A percentile compares a stretch with the other conserved stretches of the same genome.
Conservation (phyloP, 345 rosid species). For the Fremontodendron californicum region DNA sequence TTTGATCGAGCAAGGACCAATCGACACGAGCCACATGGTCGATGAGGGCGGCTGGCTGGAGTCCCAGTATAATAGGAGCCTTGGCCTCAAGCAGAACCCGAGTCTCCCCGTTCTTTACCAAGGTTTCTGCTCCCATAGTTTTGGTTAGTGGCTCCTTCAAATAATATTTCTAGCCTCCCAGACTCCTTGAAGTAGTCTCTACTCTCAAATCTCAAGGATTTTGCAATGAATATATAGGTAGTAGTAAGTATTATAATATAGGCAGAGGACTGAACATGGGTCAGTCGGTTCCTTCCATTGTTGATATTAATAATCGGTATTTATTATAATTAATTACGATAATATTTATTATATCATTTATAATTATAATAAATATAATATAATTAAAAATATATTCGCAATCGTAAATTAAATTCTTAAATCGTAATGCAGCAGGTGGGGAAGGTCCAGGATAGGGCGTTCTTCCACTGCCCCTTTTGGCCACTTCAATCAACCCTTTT, state of each 20-base stretch:
- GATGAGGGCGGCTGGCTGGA: constrained; percentile 88
- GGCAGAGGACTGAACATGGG: not conserved
- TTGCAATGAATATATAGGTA: not conserved
- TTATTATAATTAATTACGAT: too few species aligned
- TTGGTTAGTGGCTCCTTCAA: not conserved
- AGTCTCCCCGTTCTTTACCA: constrained; percentile 31
- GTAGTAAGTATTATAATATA: constrained; percentile 5
- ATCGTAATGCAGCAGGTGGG: not conserved
- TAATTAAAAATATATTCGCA: constrained; percentile 84
- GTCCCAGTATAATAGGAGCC: constrained; percentile 68
- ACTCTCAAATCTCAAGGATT: not conserved
- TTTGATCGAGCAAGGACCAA: constrained; percentile 62
- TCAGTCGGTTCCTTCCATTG: too few species aligned
- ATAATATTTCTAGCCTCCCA: not conserved
- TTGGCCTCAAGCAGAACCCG: not conserved
- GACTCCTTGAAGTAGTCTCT: not conserved
- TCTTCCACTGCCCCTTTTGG: not conserved
- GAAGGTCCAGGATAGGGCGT: not conserved
- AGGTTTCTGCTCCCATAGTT: constrained; percentile 72
- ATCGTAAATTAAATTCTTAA: not conserved
- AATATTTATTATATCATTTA: too few species aligned
- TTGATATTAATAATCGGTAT: too few species aligned
- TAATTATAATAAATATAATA: too few species aligned
- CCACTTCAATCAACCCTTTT: too few species aligned
- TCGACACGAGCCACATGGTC: constrained; percentile 83